These are phyloP conservation scores for Ascochyta pisi DNA, from an alignment of 2,329 filamentous ascomycete genomes.

Conservation along the genomic window DNA sequence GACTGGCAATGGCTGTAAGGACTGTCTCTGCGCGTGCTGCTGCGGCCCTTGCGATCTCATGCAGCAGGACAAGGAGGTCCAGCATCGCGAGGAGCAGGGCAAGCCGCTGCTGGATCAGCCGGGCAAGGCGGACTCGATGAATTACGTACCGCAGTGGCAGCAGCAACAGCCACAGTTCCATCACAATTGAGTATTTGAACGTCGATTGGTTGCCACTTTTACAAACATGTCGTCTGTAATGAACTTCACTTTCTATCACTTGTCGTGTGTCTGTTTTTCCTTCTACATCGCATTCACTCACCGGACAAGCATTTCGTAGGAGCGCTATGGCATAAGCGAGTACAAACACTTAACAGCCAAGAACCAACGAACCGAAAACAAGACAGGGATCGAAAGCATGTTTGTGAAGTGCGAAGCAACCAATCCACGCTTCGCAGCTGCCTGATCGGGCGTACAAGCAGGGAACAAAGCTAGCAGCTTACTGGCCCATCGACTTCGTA, in stretches of 20 bases:
- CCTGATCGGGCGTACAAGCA: no score
- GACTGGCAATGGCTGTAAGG: constrained; percentile 40
- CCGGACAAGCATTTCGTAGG: no score
- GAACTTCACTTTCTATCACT: neutral
- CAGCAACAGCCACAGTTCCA: constrained; percentile 13
- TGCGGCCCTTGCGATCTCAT: constrained; percentile 43
- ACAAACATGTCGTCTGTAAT: neutral
- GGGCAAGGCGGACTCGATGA: constrained; percentile 29
- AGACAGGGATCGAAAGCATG: no score
- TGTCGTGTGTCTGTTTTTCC: neutral
- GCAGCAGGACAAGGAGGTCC: constrained; percentile 45
- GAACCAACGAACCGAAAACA: no score
- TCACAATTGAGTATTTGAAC: neutral
- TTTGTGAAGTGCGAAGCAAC: no score
- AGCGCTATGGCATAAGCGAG: no score
- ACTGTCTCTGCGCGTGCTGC: constrained; percentile 46
- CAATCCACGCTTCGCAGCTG: no score
- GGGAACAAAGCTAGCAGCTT: no score
- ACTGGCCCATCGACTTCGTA: no score
- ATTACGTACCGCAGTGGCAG: constrained; percentile 33
- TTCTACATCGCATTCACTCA: no score
- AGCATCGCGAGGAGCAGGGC: constrained; percentile 29
- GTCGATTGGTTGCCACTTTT: neutral
- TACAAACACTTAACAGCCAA: no score
- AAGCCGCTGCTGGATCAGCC: constrained; percentile 28